Conservation (phyloP, 2,329 filamentous ascomycete genomes). For the Arthrinium phaeospermum region DNA sequence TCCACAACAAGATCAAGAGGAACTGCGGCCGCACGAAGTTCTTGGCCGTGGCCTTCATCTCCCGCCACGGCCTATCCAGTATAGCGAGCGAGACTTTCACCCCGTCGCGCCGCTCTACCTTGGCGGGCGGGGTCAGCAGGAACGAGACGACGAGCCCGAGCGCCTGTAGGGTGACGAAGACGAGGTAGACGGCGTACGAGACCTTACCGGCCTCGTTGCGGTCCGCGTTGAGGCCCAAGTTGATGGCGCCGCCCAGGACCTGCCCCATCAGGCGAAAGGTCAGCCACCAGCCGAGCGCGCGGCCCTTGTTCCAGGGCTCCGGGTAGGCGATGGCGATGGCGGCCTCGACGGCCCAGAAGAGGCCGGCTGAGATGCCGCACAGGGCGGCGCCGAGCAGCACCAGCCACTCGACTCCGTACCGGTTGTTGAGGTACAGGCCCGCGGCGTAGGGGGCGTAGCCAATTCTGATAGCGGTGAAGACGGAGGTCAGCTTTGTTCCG, state of each 20-base stretch:
- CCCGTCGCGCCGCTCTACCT: conserved; percentile 71
- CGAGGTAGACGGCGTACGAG: conserved; percentile 70
- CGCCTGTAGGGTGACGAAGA: conserved; percentile 75
- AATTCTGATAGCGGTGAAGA: conserved; percentile 42
- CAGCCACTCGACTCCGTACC: conserved; percentile 72
- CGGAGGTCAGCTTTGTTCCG: neutral
- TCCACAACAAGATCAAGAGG: conserved; percentile 68
- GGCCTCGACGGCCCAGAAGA: conserved; percentile 79
- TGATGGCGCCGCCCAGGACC: conserved; percentile 75
- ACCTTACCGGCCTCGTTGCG: conserved; percentile 66
- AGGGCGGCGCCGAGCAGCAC: conserved; percentile 70
- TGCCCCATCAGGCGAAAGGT: conserved; percentile 64
- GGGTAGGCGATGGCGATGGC: conserved; percentile 76
- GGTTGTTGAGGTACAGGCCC: conserved; percentile 74
- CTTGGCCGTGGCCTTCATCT: conserved; percentile 64
- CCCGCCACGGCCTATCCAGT: conserved; percentile 58
- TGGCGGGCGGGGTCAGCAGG: conserved; percentile 63
- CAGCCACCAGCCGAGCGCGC: conserved; percentile 72
- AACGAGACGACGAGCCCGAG: conserved; percentile 68
- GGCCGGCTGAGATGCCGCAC: conserved; percentile 72
- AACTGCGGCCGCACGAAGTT: conserved; percentile 67
- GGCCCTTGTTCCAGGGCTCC: conserved; percentile 70
- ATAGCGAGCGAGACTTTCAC: conserved; percentile 65
- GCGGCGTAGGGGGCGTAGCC: conserved; percentile 76
- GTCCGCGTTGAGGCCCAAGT: conserved; percentile 68